Evolutionary conservation across 164 flowering plant genomes (phyloP).

Genomic region (Aristolochia californica): DNA sequence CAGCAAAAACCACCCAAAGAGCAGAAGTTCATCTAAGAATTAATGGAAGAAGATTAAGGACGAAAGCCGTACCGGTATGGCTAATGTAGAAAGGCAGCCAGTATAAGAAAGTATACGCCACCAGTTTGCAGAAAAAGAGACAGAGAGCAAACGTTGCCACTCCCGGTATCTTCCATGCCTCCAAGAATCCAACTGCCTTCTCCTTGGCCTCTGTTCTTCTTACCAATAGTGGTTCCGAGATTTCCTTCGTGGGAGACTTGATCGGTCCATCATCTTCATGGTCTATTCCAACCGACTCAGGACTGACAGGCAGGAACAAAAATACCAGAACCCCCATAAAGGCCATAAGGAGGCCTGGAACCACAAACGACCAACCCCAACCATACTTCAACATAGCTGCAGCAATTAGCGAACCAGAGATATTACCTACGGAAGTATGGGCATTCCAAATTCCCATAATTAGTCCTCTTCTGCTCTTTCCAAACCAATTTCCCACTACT

Average conservation of each 20-base stretch:
- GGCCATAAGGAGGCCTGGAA: slow-evolving; percentile 67
- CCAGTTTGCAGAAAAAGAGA: slow-evolving; percentile 91
- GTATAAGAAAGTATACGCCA: slow-evolving; percentile 89
- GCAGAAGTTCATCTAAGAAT: not conserved
- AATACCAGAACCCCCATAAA: slow-evolving; percentile 51
- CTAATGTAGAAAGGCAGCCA: slow-evolving; percentile 96
- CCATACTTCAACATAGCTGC: slow-evolving; percentile 65
- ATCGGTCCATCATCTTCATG: slow-evolving; percentile 30
- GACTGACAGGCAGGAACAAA: slow-evolving; percentile 61
- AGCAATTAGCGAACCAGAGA: slow-evolving; percentile 75
- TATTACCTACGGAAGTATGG: slow-evolving; percentile 89
- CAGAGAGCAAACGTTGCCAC: slow-evolving; percentile 88
- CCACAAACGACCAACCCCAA: slow-evolving; percentile 95
- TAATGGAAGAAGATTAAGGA: not conserved
- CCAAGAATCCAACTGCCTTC: slow-evolving; percentile 64
- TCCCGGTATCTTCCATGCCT: slow-evolving; percentile 96
- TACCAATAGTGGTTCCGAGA: slow-evolving; percentile 38
- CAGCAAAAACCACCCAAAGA: not conserved
- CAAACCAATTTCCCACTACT: slow-evolving; percentile 94
- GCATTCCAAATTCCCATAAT: slow-evolving; percentile 99
- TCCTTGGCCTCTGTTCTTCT: slow-evolving; percentile 14
- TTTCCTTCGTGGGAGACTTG: slow-evolving; percentile 30
- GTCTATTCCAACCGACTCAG: slow-evolving; percentile 51
- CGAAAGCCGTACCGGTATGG: slow-evolving; percentile 56
- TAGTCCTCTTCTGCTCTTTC: slow-evolving; percentile 79